A percentile compares a stretch with the other conserved stretches of the same genome.
These are phyloP conservation scores for Herpetomonas samuelpessoai DNA, from an alignment of 208 protist species.

Conservation along the genomic window DNA sequence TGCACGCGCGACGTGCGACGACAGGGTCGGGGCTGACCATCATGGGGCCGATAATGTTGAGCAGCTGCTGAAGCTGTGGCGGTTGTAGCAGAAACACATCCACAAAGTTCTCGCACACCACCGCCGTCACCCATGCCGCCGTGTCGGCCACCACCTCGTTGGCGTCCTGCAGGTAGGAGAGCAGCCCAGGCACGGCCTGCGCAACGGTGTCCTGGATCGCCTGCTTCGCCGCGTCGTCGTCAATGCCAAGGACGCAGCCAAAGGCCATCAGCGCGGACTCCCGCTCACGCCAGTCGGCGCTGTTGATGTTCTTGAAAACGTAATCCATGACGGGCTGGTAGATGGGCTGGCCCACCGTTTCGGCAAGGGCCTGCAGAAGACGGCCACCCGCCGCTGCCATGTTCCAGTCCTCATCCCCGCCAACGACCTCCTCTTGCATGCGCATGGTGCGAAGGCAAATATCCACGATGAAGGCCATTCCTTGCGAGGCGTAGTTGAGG, in stretches of 20 bases:
- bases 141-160: slow-evolving; percentile 92
- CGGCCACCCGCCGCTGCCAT: slow-evolving; percentile 91
- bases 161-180: slow-evolving; percentile 84
- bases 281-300: slow-evolving; percentile 90
- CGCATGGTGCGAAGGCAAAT: slow-evolving; percentile 87
- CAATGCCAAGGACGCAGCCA: slow-evolving; percentile 95
- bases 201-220: slow-evolving; percentile 87
- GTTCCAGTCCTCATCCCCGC: slow-evolving; percentile 93
- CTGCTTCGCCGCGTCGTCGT: slow-evolving; percentile 43
- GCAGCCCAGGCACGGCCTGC: slow-evolving; percentile 82
- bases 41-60: slow-evolving; percentile 69
- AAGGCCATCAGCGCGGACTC: slow-evolving; percentile 96
- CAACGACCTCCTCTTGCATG: slow-evolving; percentile 91
- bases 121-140: slow-evolving; percentile 92
- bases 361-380: slow-evolving; percentile 87
- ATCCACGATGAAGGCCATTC: slow-evolving; percentile 79
- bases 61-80: slow-evolving; percentile 61
- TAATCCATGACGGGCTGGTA: slow-evolving; percentile 92
- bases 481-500: slow-evolving; percentile 84
- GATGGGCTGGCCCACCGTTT: slow-evolving; percentile 62
- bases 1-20: slow-evolving; percentile 91
- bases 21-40: slow-evolving; percentile 42
- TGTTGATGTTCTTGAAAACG: slow-evolving; percentile 91
- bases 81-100: slow-evolving; percentile 63
- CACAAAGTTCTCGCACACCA: slow-evolving; percentile 92